A percentile compares a stretch with the other conserved stretches of the same genome.
Evolutionary conservation across 1,284 basidiomycete genomes (phyloP).

Genomic region (Filobasidium uniguttulatum): DNA sequence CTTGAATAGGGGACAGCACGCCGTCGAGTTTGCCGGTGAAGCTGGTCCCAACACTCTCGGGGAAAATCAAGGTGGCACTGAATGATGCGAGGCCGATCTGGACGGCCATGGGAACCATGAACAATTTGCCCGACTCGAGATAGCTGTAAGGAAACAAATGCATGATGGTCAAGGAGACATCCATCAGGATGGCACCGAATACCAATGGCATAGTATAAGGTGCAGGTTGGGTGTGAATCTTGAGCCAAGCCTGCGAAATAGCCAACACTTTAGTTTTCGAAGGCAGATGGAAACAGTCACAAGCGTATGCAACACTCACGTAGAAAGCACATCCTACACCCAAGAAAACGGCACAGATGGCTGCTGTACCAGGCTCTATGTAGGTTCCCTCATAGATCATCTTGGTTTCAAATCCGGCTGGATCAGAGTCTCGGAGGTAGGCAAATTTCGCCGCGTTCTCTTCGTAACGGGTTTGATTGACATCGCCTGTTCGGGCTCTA

Average conservation of each 20-base stretch:
- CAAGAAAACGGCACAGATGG: constrained; percentile 29
- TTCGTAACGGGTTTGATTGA: constrained; percentile 2
- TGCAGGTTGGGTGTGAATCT: constrained; percentile 31
- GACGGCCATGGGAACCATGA: constrained; percentile 28
- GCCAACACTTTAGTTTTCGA: background rate
- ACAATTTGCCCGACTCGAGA: background rate
- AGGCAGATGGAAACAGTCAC: background rate
- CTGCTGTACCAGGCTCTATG: constrained; percentile 28
- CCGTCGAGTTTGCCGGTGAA: constrained; percentile 28
- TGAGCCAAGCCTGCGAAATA: constrained; percentile 24
- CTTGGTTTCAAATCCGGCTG: constrained; percentile 4
- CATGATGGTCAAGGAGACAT: constrained; percentile 18
- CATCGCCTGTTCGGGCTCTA: constrained; percentile 5
- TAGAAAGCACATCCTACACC: constrained; percentile 25
- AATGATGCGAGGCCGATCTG: constrained; percentile 27
- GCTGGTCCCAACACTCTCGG: constrained; percentile 29
- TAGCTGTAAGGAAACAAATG: constrained; percentile 12
- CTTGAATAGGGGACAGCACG: constrained; percentile 23
- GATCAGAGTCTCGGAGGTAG: constrained; percentile 10
- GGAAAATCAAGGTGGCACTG: constrained; percentile 28
- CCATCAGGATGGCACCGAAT: constrained; percentile 29
- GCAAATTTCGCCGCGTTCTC: constrained; percentile 10
- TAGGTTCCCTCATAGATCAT: constrained; percentile 28
- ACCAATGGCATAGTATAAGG: constrained; percentile 34
- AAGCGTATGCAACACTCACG: constrained; percentile 20